Conservation (phyloP, 441 rosid species). For the Syzygium malaccense region DNA sequence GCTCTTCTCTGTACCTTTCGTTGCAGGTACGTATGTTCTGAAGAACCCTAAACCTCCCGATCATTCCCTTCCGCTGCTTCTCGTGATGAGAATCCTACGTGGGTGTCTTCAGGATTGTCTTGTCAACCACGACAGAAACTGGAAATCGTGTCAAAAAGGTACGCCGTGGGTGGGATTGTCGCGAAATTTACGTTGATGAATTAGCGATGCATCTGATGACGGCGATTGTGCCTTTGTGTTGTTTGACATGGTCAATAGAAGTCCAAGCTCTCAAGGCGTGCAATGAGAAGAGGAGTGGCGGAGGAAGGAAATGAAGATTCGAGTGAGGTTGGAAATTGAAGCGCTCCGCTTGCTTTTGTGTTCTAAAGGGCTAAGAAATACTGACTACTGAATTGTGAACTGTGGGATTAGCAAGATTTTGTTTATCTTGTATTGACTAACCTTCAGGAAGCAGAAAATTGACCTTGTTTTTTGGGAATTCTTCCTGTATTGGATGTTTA, state of each 20-base stretch:
- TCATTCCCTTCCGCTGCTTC: neutral
- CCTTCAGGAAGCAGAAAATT: neutral
- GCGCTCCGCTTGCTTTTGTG: neutral
- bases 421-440: neutral
- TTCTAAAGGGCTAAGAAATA: neutral
- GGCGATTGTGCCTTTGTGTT: neutral
- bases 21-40: slow-evolving; percentile 42
- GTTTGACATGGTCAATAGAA: slow-evolving; percentile 25
- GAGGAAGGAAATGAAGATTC: neutral
- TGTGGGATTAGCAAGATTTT: neutral
- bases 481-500: neutral
- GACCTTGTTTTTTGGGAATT: neutral
- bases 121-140: slow-evolving; percentile 51
- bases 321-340: neutral
- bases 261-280: slow-evolving; percentile 88
- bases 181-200: neutral
- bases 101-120: slow-evolving; percentile 58
- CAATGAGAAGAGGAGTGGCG: slow-evolving; percentile 41
- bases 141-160: slow-evolving; percentile 91
- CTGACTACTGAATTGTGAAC: neutral
- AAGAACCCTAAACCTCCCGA: neutral
- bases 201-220: neutral
- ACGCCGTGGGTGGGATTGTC: neutral
- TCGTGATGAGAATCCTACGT: neutral
- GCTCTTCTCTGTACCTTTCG: slow-evolving; percentile 65